These are phyloP conservation scores for Glaciozyma antarctica DNA, from an alignment of 768 basidiomycete genomes.

Conservation along the genomic window DNA sequence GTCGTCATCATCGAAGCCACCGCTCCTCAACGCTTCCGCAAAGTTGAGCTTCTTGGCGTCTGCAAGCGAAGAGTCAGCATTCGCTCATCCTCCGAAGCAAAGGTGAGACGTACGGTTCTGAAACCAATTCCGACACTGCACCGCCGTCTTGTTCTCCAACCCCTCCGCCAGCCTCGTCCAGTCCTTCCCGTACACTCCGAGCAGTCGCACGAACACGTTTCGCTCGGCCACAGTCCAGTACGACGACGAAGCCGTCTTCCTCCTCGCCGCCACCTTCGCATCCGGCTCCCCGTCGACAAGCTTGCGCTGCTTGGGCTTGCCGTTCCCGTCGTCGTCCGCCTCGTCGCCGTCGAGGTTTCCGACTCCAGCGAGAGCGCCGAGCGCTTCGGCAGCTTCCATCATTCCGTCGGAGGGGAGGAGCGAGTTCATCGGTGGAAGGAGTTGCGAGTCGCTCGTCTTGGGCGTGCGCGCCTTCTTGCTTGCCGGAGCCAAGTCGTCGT, in stretches of 20 bases:
- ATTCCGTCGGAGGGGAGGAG: constrained; percentile 25
- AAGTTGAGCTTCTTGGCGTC: constrained; percentile 36
- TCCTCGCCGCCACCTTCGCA: constrained; percentile 6
- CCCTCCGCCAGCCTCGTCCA: constrained; percentile 60
- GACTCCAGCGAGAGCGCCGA: constrained; percentile 26
- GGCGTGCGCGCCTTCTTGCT: not conserved
- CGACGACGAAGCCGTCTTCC: constrained; percentile 37
- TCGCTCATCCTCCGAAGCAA: not conserved
- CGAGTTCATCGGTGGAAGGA: not conserved
- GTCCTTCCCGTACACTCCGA: constrained; percentile 57
- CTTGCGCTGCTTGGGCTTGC: not conserved
- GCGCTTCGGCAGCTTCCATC: constrained; percentile 32
- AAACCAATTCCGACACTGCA: constrained; percentile 40
- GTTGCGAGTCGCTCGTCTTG: not conserved
- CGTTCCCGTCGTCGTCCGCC: not conserved
- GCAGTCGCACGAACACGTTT: constrained; percentile 49
- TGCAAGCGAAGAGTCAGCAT: constrained; percentile 30
- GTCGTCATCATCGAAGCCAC: not conserved
- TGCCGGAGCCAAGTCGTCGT: constrained; percentile 6
- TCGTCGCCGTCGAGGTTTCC: not conserved
- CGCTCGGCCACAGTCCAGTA: constrained; percentile 64
- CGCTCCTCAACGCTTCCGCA: constrained; percentile 19
- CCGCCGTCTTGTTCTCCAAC: constrained; percentile 46
- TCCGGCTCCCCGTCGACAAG: too few species aligned
- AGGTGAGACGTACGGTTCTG: constrained; percentile 11